Evolutionary conservation across 306 rosid genomes (phyloP).

Genomic region (Sphenostylis stenocarpa): DNA sequence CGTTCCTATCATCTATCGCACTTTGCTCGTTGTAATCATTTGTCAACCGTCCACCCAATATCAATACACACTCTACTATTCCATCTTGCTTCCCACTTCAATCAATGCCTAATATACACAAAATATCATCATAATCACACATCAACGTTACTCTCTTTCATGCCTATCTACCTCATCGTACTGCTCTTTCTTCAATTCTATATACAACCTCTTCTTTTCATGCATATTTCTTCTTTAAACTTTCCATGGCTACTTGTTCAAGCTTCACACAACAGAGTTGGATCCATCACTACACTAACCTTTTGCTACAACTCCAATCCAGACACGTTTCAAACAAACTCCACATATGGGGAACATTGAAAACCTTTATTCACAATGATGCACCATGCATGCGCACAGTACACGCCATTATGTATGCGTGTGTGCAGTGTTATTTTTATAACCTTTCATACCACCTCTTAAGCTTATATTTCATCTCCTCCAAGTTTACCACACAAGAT

Average conservation of each 20-base stretch:
- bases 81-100: constrained; percentile 23
- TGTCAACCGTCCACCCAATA: constrained; percentile 40
- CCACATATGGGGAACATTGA: neutral
- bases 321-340: neutral
- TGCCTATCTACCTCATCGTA: constrained; percentile 20
- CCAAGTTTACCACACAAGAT: neutral
- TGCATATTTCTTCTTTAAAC: neutral
- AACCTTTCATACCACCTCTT: neutral
- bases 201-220: constrained; percentile 1
- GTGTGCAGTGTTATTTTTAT: neutral
- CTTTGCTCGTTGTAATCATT: constrained; percentile 26
- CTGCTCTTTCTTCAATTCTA: constrained; percentile 23
- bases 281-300: neutral
- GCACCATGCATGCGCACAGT: neutral
- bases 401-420: neutral
- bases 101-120: neutral
- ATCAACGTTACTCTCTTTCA: neutral
- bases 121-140: no score
- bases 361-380: neutral
- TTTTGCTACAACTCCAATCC: no score
- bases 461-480: neutral
- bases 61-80: neutral
- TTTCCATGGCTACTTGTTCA: neutral
- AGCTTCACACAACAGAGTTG: neutral
- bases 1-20: constrained; percentile 17